These are phyloP conservation scores for Candida jianshihensis DNA, from an alignment of 805 yeast genomes.

Conservation along the genomic window DNA sequence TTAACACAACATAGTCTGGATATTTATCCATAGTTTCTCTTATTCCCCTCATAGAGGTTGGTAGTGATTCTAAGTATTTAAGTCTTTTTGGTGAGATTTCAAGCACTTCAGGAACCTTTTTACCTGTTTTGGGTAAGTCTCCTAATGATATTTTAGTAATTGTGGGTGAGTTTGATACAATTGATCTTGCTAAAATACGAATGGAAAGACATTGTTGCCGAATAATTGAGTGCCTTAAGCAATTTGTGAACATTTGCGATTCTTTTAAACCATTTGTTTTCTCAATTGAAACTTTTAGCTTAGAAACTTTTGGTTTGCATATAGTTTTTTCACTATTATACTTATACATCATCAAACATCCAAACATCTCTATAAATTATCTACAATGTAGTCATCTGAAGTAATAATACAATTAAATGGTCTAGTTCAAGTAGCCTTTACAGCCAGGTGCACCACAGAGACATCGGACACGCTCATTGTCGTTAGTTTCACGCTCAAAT, in stretches of 20 bases:
- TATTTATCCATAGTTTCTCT: conserved; percentile 37
- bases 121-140: conserved; percentile 4
- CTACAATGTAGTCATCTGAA: no score
- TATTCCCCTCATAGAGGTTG: conserved; percentile 30
- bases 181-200: no score
- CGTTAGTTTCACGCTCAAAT: conserved; percentile 86
- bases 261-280: no score
- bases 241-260: no score
- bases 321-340: no score
- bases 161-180: not conserved
- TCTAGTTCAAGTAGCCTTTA: conserved; percentile 77
- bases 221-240: no score
- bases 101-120: not conserved
- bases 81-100: not conserved
- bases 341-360: no score
- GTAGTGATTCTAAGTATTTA: conserved; percentile 12
- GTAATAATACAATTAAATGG: not conserved
- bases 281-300: no score
- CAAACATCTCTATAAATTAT: no score
- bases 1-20: conserved; percentile 51
- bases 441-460: conserved; percentile 94
- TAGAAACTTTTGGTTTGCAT: no score
- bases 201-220: no score
- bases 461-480: conserved; percentile 82
- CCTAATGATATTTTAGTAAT: conserved; percentile 4